Base-by-base conservation (phyloP, 2,329 filamentous ascomycete species). In the Ophiostoma triangulosporum region DNA sequence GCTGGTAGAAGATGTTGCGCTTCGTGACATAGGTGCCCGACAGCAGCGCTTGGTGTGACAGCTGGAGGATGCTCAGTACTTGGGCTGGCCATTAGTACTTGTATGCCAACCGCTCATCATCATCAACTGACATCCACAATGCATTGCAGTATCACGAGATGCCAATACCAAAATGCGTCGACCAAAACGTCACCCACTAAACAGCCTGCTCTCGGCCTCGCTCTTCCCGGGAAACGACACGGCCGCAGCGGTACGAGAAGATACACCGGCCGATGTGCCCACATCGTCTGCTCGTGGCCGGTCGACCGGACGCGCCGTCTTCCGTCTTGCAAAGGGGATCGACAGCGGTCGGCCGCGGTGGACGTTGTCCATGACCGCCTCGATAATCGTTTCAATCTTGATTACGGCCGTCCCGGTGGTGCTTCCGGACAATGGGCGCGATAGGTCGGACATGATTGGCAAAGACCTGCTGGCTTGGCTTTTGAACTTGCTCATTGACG, bases 1-100 rank as follows among this genome's bases (percentile, higher is more conserved):
- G 76, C 60, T 86, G 80, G 63, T 94, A 94, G 65, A 83, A 94
- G 4, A 94, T 81, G 61, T 87, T 86, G 80, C 81, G 77, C 65
- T 84, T 85, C 2, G 81, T 83, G 20, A 81, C 69, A 3, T 79
- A 60, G 8, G 67, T 71, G 1, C 75, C 77, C 0, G 73, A 70
- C 0, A 76, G 66, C 1, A 84, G 66, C 3, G 80, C 78, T 60
- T 79, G 73, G 57, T 81, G 80, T 1, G 76, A 74, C 2, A 81
- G 59, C 58, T 81, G 75, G 11, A 85, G 67, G 48, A 84, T 76
- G 8, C 75, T 70, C 29, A 84, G 65, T 6, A 83, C 60, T 5
- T 75, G 73, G 33, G 75, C 80, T 84, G 56, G 45, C 58, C 43
- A 52, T 32, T 32, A 46, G 43, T 46, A 11, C 26, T n/a, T 12